A percentile compares a stretch with the other conserved stretches of the same genome.
phyloP scores from a whole-genome alignment of 805 yeast species.

The Teunomyces cretensis region DNA sequence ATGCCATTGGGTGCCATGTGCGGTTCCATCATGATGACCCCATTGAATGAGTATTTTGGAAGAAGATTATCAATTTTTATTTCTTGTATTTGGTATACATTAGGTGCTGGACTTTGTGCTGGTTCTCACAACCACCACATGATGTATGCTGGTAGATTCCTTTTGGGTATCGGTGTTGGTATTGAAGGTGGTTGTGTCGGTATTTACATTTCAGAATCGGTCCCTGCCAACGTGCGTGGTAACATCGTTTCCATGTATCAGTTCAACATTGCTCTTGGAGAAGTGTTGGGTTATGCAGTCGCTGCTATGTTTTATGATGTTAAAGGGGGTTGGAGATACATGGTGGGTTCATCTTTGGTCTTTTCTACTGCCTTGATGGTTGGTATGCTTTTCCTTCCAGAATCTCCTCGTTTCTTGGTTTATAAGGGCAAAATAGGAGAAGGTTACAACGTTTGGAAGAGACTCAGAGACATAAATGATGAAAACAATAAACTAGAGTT shows the following conservation, averaged over 20 bases:
- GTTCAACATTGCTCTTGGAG: slow-evolving; percentile 65
- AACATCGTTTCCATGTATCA: slow-evolving; percentile 62
- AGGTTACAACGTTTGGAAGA: slow-evolving; percentile 56
- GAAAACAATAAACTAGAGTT: slow-evolving; percentile 51
- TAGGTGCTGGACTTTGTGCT: slow-evolving; percentile 62
- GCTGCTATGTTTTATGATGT: slow-evolving; percentile 62
- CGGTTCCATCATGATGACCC: slow-evolving; percentile 61
- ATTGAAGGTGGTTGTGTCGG: slow-evolving; percentile 67
- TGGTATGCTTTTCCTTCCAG: slow-evolving; percentile 58
- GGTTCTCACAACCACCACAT: slow-evolving; percentile 31
- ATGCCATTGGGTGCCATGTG: slow-evolving; percentile 73
- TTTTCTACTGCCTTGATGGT: slow-evolving; percentile 17
- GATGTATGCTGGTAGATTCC: slow-evolving; percentile 54
- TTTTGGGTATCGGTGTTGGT: slow-evolving; percentile 65
- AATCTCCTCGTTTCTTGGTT: slow-evolving; percentile 60
- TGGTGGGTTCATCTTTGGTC: slow-evolving; percentile 62
- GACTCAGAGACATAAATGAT: slow-evolving; percentile 49
- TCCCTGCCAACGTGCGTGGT: slow-evolving; percentile 59
- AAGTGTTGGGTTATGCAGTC: slow-evolving; percentile 61
- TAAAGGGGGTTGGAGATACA: slow-evolving; percentile 61
- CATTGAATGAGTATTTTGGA: slow-evolving; percentile 54
- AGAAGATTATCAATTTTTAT: slow-evolving; percentile 54
- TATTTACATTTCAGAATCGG: slow-evolving; percentile 60
- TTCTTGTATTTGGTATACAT: slow-evolving; percentile 59
- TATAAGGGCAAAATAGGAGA: slow-evolving; percentile 52